Conservation (phyloP, 352 stramenopile genomes). For the Globisporangium irregulare region DNA sequence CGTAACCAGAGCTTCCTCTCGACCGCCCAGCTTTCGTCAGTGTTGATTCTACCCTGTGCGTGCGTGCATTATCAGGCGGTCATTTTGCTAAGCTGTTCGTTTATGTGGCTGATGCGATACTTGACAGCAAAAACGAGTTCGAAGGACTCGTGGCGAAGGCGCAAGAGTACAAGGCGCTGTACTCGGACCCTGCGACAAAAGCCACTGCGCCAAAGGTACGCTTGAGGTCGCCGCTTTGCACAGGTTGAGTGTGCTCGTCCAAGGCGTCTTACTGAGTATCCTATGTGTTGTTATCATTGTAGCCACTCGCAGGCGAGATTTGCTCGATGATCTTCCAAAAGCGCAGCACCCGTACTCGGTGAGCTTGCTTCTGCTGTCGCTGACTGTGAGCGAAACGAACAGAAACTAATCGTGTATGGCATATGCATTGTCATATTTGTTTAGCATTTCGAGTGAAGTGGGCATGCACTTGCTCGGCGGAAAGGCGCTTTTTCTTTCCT, state of each 20-base stretch:
- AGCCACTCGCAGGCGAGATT: conserved; percentile 67
- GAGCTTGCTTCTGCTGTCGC: not conserved
- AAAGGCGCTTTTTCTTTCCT: conserved; percentile 95
- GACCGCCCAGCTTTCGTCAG: conserved; percentile 56
- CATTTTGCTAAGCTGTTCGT: not conserved
- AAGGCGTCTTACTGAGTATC: not conserved
- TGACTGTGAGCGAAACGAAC: not conserved
- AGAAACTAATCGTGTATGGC: not conserved
- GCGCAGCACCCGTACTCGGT: conserved; percentile 88
- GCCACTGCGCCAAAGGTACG: conserved; percentile 42
- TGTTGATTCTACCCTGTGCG: not conserved
- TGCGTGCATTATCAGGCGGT: not conserved
- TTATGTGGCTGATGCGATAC: not conserved
- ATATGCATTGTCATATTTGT: not conserved
- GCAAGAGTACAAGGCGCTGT: conserved; percentile 64
- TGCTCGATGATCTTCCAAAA: conserved; percentile 96
- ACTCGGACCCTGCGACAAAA: conserved; percentile 56
- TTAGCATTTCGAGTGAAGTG: conserved; percentile 91
- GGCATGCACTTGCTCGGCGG: conserved; percentile 96
- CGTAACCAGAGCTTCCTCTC: conserved; percentile 70
- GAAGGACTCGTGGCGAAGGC: conserved; percentile 61
- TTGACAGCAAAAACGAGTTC: conserved; percentile 35
- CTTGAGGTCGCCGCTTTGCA: not conserved
- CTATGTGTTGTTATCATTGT: not conserved
- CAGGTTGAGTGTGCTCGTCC: not conserved